Base-by-base conservation (phyloP, 139 green algal species). In the Nannochloris sp. region DNA sequence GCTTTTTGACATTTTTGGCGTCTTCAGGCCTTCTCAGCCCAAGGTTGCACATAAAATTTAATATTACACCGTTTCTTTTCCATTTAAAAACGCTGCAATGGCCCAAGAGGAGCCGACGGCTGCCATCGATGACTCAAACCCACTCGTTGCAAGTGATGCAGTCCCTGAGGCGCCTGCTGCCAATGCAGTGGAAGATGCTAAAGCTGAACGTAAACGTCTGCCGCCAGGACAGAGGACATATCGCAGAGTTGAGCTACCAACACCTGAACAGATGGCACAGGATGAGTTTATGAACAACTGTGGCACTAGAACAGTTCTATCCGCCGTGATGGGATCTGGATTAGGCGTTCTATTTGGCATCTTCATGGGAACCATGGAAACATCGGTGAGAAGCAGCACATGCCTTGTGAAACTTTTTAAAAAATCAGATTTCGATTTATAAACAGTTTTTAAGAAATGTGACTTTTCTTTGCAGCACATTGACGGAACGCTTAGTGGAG, bases 271-370 rank as follows among this genome's bases (percentile, higher is more conserved):
- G 45, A 78, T 92, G 25, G 58, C 68, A 8, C 38, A 48, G 33
- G 78, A 94, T 54, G 92, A 97, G 30, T 75, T 92, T 13, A 94
- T 97, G 83, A 93, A 96, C 78, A 97, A 97, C 64, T 98, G 92
- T 77, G 79, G 72, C 2, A 71, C 91, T 9, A 84, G 88, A 24
- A 87, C 83, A 4, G 81, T 81, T 6, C 68, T 98, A 27, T 85
- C 85, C 7, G 74, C 73, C 0, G 87, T 83, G 0, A 88, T 94
- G 81, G 92, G 91, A 5, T 76, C 71, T 7, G 56, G 70, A 2
- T 66, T 91, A 30, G 89, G 89, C 5, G 61, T 90, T 4, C 75
- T 88, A 12, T 96, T 96, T 77, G 89, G 88, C 3, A n/a, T 95
- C 3, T 90, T 95, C 66, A 86, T 87, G 56, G 84, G 86, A 3